These are phyloP conservation scores for Linaria vulgaris DNA, from an alignment of 257 asterid genomes.

Conservation along the genomic window DNA sequence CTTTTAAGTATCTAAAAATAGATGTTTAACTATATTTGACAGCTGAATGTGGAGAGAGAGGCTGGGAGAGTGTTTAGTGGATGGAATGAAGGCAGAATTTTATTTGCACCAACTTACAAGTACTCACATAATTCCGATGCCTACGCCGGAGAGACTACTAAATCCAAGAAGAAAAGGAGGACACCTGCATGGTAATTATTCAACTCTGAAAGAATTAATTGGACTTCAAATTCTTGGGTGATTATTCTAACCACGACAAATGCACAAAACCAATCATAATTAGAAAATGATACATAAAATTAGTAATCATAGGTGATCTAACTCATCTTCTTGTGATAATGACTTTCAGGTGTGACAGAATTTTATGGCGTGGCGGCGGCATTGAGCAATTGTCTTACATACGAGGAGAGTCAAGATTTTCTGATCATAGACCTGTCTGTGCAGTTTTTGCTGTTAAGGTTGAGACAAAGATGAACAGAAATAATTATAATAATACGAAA, in stretches of 20 bases:
- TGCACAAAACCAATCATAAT: too few relatives aligned
- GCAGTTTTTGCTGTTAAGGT: conserved; percentile 64
- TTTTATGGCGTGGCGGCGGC: conserved; percentile 73
- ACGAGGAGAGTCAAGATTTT: conserved; percentile 83
- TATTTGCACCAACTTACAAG: conserved; percentile 89
- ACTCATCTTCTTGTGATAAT: too few relatives aligned
- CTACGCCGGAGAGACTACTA: conserved; percentile 73
- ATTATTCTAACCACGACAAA: too few relatives aligned
- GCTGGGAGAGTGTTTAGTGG: conserved; percentile 84
- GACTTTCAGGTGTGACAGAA: conserved; percentile 79
- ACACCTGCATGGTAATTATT: conserved; percentile 81
- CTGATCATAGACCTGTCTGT: conserved; percentile 86
- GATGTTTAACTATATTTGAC: background rate
- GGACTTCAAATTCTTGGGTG: too few relatives aligned
- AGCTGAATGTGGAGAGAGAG: conserved; percentile 74
- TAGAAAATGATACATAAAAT: too few relatives aligned
- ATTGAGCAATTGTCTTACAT: conserved; percentile 65
- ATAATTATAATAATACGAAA: conserved; percentile 33
- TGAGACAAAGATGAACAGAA: conserved; percentile 34
- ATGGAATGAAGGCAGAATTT: conserved; percentile 81
- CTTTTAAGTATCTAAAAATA: too few relatives aligned
- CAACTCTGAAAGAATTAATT: too few relatives aligned
- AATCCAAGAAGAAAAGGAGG: conserved; percentile 81
- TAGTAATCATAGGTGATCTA: too few relatives aligned
- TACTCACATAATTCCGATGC: conserved; percentile 78